phyloP scores from a whole-genome alignment of 148 eudicot species.

The Chenopodium suecicum region DNA sequence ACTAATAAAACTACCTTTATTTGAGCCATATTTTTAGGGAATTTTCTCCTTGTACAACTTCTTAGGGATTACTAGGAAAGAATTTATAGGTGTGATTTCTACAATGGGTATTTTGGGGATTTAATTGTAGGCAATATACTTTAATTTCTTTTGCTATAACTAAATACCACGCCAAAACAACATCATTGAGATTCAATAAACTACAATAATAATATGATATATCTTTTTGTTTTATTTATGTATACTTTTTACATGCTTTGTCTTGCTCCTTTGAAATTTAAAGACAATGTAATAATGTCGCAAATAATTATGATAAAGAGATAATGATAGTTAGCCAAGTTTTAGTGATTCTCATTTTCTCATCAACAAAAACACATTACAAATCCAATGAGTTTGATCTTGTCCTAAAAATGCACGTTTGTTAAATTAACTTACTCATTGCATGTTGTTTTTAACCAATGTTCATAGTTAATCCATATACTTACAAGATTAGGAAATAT shows the following conservation, averaged over 20 bases:
- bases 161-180: slow-evolving; percentile 7
- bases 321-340: background rate
- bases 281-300: background rate
- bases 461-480: background rate
- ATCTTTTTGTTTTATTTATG: background rate
- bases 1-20: slow-evolving; percentile 21
- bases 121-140: background rate
- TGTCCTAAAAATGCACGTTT: background rate
- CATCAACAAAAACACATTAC: background rate
- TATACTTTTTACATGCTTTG: slow-evolving; percentile 20
- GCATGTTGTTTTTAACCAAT: background rate
- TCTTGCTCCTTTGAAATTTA: background rate
- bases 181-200: slow-evolving; percentile 8
- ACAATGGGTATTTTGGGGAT: slow-evolving; percentile 3
- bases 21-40: slow-evolving; percentile 14
- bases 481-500: too few relatives aligned
- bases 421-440: too few relatives aligned
- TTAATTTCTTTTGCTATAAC: background rate
- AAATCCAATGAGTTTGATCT: too few relatives aligned
- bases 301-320: background rate
- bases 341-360: background rate
- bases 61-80: background rate
- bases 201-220: background rate
- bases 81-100: slow-evolving; percentile 13
- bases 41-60: background rate